Base-by-base conservation (phyloP, 768 basidiomycete species). In the Trametes gibbosa region DNA sequence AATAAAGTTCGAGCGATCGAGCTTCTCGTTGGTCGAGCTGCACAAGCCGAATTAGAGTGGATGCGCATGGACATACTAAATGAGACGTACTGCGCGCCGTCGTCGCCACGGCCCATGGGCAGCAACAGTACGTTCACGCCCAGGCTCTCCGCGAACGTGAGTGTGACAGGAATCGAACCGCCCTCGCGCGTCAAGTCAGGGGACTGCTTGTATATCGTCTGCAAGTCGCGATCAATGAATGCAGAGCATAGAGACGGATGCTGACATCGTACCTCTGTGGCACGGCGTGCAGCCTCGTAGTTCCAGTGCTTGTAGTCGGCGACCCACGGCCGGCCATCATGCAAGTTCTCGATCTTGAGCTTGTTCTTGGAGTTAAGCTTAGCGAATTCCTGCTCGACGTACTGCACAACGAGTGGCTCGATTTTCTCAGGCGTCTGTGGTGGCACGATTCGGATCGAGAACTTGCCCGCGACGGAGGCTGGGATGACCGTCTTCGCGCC, bases 401-500 rank as follows among this genome's bases (percentile, higher is more conserved):
- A 91, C 14, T 78, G 70, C 39, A 77, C 71, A 39, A 96, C 94
- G 43, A 92, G 77, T 10, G 84, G 83, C 62, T 87, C 81, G 63
- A 95, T 82, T 9, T 72, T 73, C 27, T 66, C 89, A 1, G 94
- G 91, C 0, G 87, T 89, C 72, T 96, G 90, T 47, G 93, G 87
- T 5, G 95, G 94, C 0, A 97, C 95, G 40, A 90, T 79, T 79
- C 95, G 90, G 72, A 98, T 90, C 66, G 92, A 95, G 79, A 97
- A 98, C 74, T 97, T 98, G 46, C 95, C 94, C 37, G 82, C 72
- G 8, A 90, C 92, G 58, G 87, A 86, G 32, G 92, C 92, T 0
- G 95, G 95, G 59, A 98, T 98, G 68, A 98, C 95, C 0, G 95
- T 98, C 83, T 93, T 94, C 24, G 81, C 84, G 3, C 92, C 92